These are phyloP conservation scores for Penicillium pancosmium DNA, from an alignment of 495 filamentous ascomycete genomes.

Conservation along the genomic window DNA sequence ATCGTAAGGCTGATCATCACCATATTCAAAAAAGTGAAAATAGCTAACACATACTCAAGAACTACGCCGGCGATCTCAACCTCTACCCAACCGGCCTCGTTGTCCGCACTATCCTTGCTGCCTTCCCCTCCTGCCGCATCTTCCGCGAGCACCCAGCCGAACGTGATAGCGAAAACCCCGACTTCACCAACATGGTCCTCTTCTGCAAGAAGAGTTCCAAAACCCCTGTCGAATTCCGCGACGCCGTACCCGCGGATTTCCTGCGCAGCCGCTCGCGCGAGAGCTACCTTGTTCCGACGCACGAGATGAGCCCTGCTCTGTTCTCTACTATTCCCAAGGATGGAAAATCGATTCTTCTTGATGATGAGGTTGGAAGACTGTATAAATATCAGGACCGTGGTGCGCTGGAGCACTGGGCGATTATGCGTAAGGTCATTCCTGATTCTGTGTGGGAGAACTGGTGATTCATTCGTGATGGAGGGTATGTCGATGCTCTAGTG, in stretches of 20 bases:
- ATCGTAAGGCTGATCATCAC: slow-evolving; percentile 62
- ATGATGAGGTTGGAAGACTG: slow-evolving; percentile 56
- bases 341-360: slow-evolving; percentile 28
- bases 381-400: slow-evolving; percentile 70
- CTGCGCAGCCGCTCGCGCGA: slow-evolving; percentile 70
- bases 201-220: slow-evolving; percentile 52
- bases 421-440: slow-evolving; percentile 88
- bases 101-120: slow-evolving; percentile 67
- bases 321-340: slow-evolving; percentile 42
- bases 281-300: slow-evolving; percentile 69
- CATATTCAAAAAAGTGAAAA: slow-evolving; percentile 1
- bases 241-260: slow-evolving; percentile 65
- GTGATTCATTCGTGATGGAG: slow-evolving; percentile 40
- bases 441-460: slow-evolving; percentile 83
- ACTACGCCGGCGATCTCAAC: slow-evolving; percentile 91
- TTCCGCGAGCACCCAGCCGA: slow-evolving; percentile 74
- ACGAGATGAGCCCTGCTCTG: slow-evolving; percentile 65
- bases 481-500: no score
- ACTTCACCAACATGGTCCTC: slow-evolving; percentile 91
- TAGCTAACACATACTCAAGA: slow-evolving; percentile 51
- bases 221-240: slow-evolving; percentile 64
- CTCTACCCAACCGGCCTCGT: slow-evolving; percentile 71
- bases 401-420: slow-evolving; percentile 82
- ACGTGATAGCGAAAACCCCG: slow-evolving; percentile 44
- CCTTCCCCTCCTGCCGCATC: slow-evolving; percentile 81